Base-by-base conservation (phyloP, 208 protist species). In the Leishmania amazonensis region DNA sequence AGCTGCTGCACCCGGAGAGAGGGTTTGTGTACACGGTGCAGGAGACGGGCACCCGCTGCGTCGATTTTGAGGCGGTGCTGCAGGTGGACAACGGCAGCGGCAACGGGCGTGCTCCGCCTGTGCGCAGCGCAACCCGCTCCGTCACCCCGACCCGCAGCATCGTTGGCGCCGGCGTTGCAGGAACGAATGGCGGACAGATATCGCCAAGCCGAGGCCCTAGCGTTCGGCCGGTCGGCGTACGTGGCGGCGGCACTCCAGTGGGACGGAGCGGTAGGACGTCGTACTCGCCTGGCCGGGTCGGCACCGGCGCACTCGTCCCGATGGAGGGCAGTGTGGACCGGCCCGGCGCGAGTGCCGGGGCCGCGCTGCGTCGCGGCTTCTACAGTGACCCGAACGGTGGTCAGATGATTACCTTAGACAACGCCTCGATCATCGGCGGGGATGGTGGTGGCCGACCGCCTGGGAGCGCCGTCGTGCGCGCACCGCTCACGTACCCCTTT, bases 401-500 rank as follows among this genome's bases (percentile, higher is more conserved):
- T 17, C 77, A 83, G 79, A 24, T 88, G 65, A 76, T 79, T 45
- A n/a, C 79, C 24, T 53, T 83, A 75, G 85, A 88, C 57, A 81
- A 47, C 76, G 62, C 70, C 13, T 81, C 72, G 8, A 78, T 54
- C 51, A 24, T 78, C 38, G 53, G 76, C 28, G 64, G 71, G 49
- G 79, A 49, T 21, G 47, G 76, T 15, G 60, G 70, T 67, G 53
- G 47, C 67, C 76, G 31, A 45, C 62, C 45, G 72, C 42, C 64
- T 28, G 82, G 79, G 35, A 70, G 54, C 76, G 68, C 81, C 76
- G 31, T 67, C 76, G 76, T 86, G 19, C 85, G 82, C 15, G 94
- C 95, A 21, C 67, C 93, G 13, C 87, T 97, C 24, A 74, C 88
- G n/a, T 97, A 94, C 78, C 95, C 95, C 1, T 97, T 95, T 67